phyloP scores from a whole-genome alignment of 1,139 yeast genomes.

The Taphrina sp. region DNA sequence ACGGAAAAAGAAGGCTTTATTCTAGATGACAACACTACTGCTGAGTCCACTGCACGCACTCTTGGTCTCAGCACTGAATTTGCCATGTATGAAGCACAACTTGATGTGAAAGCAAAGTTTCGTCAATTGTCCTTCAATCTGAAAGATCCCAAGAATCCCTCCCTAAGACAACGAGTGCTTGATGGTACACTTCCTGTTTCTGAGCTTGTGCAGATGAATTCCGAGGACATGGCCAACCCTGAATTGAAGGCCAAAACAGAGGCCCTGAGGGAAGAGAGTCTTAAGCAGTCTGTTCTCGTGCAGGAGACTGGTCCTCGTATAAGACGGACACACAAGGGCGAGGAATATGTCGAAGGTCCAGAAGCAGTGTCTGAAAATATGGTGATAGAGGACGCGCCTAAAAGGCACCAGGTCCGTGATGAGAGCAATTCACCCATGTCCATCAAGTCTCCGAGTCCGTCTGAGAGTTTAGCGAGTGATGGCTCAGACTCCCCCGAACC shows the following conservation, averaged over 20 bases:
- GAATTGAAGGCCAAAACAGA: conserved; percentile 70
- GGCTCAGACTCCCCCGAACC: neutral
- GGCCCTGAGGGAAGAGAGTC: conserved; percentile 65
- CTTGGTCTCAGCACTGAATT: conserved; percentile 49
- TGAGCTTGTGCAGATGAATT: conserved; percentile 58
- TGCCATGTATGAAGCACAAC: conserved; percentile 47
- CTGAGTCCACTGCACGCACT: conserved; percentile 45
- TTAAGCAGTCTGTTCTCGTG: conserved; percentile 59
- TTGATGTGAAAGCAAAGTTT: conserved; percentile 50
- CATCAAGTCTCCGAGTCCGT: conserved; percentile 8
- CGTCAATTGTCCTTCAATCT: conserved; percentile 57
- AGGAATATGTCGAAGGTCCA: conserved; percentile 61
- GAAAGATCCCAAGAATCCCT: conserved; percentile 53
- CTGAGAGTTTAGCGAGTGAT: neutral
- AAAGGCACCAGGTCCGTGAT: neutral
- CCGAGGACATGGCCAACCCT: conserved; percentile 67
- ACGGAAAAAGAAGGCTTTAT: conserved; percentile 45
- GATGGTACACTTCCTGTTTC: conserved; percentile 51
- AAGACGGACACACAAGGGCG: conserved; percentile 82
- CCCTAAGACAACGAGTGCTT: conserved; percentile 52
- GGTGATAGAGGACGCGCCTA: neutral
- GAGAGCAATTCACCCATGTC: neutral
- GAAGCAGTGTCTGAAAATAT: conserved; percentile 11
- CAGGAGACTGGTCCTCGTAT: conserved; percentile 58
- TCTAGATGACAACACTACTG: conserved; percentile 47